Percentiles rank a stretch among this genome's conserved stretches.
Conservation (phyloP, 2,329 filamentous ascomycete species). For the Colletotrichum graminicola region DNA sequence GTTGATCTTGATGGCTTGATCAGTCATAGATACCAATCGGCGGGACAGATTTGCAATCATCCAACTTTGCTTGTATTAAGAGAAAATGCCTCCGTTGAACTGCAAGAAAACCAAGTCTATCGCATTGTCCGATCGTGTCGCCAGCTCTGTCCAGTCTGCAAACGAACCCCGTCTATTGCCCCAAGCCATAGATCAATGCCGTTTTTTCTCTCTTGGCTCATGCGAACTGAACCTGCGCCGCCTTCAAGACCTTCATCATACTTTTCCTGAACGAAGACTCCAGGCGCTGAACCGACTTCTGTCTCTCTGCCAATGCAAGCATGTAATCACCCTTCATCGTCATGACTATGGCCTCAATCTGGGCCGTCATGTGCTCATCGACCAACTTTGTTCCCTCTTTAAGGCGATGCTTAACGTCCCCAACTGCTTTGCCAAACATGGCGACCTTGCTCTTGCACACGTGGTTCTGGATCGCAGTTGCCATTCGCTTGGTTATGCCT, state of each 20-base stretch:
- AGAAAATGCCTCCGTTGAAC: background rate
- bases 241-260: constrained; percentile 9
- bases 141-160: background rate
- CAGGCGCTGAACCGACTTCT: background rate
- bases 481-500: background rate
- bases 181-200: too few species aligned
- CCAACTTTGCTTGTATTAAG: background rate
- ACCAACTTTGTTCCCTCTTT: background rate
- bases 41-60: background rate
- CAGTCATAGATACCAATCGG: too few species aligned
- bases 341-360: background rate
- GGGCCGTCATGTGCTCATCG: background rate
- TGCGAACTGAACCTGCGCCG: background rate
- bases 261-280: constrained; percentile 3
- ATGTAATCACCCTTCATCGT: constrained; percentile 22
- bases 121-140: background rate
- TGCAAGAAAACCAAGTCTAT: background rate
- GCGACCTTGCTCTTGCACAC: background rate
- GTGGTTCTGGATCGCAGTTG: background rate
- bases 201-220: background rate
- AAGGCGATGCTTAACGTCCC: background rate
- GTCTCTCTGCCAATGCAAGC: constrained; percentile 3
- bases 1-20: background rate
- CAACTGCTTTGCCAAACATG: constrained; percentile 4
- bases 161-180: background rate